Percentiles rank a stretch among this genome's conserved stretches.
phyloP scores from a whole-genome alignment of 2,329 filamentous ascomycete species.

The Pseudonectria foliicola region DNA sequence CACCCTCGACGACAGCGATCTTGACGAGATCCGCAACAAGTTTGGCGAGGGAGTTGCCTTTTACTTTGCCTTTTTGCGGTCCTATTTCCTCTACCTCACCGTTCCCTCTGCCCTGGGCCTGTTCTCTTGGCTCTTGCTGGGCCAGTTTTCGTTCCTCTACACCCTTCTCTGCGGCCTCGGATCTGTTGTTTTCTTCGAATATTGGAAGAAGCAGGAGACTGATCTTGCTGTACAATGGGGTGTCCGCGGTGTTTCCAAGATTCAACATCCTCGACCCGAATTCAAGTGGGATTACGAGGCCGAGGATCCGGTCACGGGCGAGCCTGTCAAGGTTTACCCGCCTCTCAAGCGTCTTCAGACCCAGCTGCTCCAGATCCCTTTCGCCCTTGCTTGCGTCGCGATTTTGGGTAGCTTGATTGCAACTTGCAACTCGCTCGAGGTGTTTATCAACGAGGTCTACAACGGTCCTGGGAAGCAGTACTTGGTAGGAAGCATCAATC shows the following conservation, averaged over 20 bases:
- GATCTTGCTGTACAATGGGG: conserved; percentile 86
- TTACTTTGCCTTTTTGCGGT: conserved; percentile 91
- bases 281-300: conserved; percentile 74
- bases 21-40: conserved; percentile 68
- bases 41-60: conserved; percentile 84
- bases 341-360: conserved; percentile 65
- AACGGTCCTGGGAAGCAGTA: conserved; percentile 80
- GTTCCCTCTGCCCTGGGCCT: conserved; percentile 75
- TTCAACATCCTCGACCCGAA: conserved; percentile 69
- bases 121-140: conserved; percentile 72
- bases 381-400: conserved; percentile 65
- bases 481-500: conserved; percentile 48
- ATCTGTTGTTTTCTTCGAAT: conserved; percentile 86
- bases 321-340: conserved; percentile 69
- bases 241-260: conserved; percentile 73
- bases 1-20: conserved; percentile 54
- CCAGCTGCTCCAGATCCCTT: conserved; percentile 77
- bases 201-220: conserved; percentile 89
- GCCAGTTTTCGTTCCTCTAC: conserved; percentile 76
- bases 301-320: conserved; percentile 75
- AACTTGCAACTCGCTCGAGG: conserved; percentile 83
- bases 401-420: conserved; percentile 77
- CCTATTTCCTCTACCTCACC: conserved; percentile 80
- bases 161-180: conserved; percentile 74
- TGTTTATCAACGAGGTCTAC: conserved; percentile 94